These are phyloP conservation scores for Pseudodiploospora longispora DNA, from an alignment of 2,329 filamentous ascomycete genomes.

Conservation along the genomic window DNA sequence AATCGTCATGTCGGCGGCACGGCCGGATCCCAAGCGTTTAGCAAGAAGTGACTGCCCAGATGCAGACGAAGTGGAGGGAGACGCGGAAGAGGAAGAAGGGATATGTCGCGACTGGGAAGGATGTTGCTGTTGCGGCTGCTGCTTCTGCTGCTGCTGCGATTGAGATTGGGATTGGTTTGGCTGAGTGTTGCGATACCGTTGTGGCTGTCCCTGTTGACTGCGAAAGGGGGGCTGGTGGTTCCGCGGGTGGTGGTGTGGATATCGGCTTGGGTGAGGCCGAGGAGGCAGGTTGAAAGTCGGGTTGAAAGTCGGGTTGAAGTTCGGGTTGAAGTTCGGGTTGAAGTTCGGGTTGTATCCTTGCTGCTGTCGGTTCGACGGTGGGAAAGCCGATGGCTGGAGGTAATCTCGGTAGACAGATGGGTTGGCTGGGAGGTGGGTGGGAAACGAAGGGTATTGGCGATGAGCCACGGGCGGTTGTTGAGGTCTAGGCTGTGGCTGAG, in stretches of 20 bases:
- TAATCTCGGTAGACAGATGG: constrained; percentile 10
- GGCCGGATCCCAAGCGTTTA: constrained; percentile 43
- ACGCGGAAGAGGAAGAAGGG: constrained; percentile 14
- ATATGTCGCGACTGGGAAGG: constrained; percentile 2
- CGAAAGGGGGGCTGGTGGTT: constrained; percentile 4
- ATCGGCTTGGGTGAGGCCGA: constrained; percentile 4
- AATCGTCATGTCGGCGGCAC: constrained; percentile 38
- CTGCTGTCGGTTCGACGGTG: constrained; percentile 8
- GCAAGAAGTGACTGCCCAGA: constrained; percentile 36
- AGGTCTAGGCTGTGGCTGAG: not conserved
- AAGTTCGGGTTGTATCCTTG: not conserved
- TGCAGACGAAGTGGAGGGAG: constrained; percentile 26
- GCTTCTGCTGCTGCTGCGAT: constrained; percentile 11
- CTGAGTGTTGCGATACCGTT: too few relatives aligned
- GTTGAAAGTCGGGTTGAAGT: not conserved
- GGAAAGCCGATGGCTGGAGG: constrained; percentile 10
- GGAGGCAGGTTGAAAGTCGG: constrained; percentile 2
- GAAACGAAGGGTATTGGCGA: not conserved
- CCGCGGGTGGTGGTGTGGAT: constrained; percentile 3
- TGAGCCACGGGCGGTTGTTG: constrained; percentile 2
- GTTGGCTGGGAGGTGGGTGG: constrained; percentile 6
- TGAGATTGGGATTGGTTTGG: not conserved
- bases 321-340: not conserved
- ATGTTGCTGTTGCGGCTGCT: constrained; percentile 10
- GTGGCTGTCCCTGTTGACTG: too few relatives aligned